Conservation (phyloP, 2,329 filamentous ascomycete genomes). For the Trichoderma gracile region DNA sequence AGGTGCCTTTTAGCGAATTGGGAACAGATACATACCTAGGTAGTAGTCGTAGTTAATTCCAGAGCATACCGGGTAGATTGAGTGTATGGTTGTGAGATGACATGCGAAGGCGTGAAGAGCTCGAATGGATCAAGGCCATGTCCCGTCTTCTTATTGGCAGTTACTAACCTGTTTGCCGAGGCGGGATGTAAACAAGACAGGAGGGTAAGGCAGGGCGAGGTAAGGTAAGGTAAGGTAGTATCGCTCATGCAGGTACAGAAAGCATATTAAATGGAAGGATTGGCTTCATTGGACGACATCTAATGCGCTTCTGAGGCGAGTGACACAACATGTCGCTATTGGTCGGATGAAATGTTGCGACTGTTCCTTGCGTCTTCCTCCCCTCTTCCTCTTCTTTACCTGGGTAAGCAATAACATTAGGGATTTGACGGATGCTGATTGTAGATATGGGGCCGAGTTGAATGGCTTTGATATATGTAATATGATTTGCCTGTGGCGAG, state of each 20-base stretch:
- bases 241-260: slow-evolving; percentile 8
- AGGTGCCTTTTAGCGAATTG: too few species aligned
- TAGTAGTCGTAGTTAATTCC: too few species aligned
- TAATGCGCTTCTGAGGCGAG: not conserved
- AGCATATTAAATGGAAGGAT: not conserved
- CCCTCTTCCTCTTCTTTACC: not conserved
- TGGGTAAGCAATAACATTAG: too few species aligned
- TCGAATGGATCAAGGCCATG: too few species aligned
- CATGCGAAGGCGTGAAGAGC: too few species aligned
- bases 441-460: too few species aligned
- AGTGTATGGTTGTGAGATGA: too few species aligned
- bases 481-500: slow-evolving; percentile 10
- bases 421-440: too few species aligned
- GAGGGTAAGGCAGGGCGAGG: not conserved
- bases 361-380: not conserved
- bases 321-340: not conserved
- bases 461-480: not conserved
- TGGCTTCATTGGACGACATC: not conserved
- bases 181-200: slow-evolving; percentile 1
- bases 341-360: not conserved
- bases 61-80: too few species aligned
- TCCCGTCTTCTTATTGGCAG: too few species aligned
- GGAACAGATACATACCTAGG: too few species aligned
- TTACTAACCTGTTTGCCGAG: not conserved
- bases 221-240: too few species aligned